Percentiles rank a stretch among this genome's conserved stretches.
phyloP scores from a whole-genome alignment of 176 grass and related monocot species.

The Musa troglodytarum region DNA sequence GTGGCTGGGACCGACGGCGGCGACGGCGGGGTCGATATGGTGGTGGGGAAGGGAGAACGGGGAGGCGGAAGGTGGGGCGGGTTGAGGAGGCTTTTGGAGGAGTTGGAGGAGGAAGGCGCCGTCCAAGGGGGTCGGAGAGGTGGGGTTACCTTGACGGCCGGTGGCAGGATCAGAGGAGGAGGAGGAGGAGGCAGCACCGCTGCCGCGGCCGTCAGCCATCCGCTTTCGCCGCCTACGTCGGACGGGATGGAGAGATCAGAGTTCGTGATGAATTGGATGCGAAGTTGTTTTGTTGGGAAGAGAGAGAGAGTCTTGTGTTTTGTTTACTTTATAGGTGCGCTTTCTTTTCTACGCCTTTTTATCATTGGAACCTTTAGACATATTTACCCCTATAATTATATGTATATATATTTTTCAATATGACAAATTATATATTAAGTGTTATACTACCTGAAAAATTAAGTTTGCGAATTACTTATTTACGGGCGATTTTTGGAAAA shows the following conservation, averaged over 20 bases:
- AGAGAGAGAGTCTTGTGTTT: too few relatives aligned
- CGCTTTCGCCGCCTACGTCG: not conserved
- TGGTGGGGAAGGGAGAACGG: conserved; percentile 8
- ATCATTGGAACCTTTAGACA: too few relatives aligned
- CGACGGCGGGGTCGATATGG: conserved; percentile 43
- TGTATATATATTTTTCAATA: too few relatives aligned
- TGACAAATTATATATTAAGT: too few relatives aligned
- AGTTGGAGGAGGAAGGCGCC: conserved; percentile 55
- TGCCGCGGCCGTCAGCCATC: conserved; percentile 13
- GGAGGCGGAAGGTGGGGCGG: conserved; percentile 1
- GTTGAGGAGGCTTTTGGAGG: conserved; percentile 47
- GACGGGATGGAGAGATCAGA: not conserved
- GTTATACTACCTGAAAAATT: too few relatives aligned
- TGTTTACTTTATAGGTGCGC: too few relatives aligned
- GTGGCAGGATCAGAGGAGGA: conserved; percentile 24
- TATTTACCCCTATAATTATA: too few relatives aligned
- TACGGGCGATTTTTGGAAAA: too few relatives aligned
- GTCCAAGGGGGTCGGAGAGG: conserved; percentile 19
- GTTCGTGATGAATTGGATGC: not conserved
- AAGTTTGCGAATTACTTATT: too few relatives aligned
- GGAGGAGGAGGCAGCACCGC: conserved; percentile 2
- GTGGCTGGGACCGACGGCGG: conserved; percentile 32
- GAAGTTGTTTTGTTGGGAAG: too few relatives aligned
- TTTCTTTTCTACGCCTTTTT: too few relatives aligned
- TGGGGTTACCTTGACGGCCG: conserved; percentile 11